Conservation (phyloP, 345 rosid genomes). For the Hibiscus syriacus region DNA sequence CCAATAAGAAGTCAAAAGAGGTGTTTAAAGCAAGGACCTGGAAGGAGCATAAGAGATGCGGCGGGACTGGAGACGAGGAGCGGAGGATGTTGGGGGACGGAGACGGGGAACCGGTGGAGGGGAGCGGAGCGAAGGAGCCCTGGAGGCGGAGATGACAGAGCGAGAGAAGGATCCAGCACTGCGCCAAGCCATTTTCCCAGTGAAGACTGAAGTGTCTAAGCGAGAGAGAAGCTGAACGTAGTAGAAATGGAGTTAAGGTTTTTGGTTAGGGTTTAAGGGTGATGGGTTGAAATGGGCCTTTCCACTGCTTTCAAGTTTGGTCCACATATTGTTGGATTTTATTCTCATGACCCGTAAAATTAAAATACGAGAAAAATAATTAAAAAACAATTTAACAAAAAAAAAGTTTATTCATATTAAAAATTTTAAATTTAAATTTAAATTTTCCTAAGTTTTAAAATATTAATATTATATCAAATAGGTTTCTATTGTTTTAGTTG, state of each 20-base stretch:
- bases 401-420: too few relatives aligned
- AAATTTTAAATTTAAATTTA: too few relatives aligned
- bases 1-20: neutral
- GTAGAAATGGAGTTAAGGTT: too few relatives aligned
- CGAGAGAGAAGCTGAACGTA: neutral
- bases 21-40: slow-evolving; percentile 28
- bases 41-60: slow-evolving; percentile 51
- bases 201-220: neutral
- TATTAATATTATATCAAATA: too few relatives aligned
- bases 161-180: slow-evolving; percentile 36
- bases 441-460: too few relatives aligned
- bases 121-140: slow-evolving; percentile 55
- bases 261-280: slow-evolving; percentile 29
- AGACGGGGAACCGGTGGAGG: slow-evolving; percentile 47
- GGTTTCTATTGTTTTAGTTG: too few relatives aligned
- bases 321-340: too few relatives aligned
- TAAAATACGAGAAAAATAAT: too few relatives aligned
- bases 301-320: too few relatives aligned
- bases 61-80: slow-evolving; percentile 57
- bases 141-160: slow-evolving; percentile 49
- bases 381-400: too few relatives aligned
- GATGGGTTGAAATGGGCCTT: too few relatives aligned
- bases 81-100: slow-evolving; percentile 46
- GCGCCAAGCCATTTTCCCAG: slow-evolving; percentile 37
- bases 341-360: too few relatives aligned